Base-by-base conservation (phyloP, 192 early-diverging fungal species). In the Obelidium mucronatum region DNA sequence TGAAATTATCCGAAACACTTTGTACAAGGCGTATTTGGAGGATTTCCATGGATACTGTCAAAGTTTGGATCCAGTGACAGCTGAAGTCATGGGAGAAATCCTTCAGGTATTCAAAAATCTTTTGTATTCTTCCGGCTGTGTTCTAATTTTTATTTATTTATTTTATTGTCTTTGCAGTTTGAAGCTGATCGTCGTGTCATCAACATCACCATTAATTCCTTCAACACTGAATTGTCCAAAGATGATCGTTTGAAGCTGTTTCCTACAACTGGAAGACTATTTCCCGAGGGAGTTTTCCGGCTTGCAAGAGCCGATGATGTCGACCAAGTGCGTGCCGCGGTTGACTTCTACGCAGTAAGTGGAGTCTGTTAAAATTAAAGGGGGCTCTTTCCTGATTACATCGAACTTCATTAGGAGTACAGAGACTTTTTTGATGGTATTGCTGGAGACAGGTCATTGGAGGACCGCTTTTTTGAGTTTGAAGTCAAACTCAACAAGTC, bases 201-300 rank as follows among this genome's bases (percentile, higher is more conserved):
- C 78, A 99, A 98, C 82, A 99, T 99, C 73, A 99, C 98, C 35
- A 96, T 99, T 83, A 99, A 99, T 87, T 98, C 96, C 3, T 95
- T 99, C 80, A 92, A 95, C 75, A 99, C 98, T 2, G 98, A 99
- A 83, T 86, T 99, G 36, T 88, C 92, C 37, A 98, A 97, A 79
- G 97, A 99, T 71, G 98, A 99, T 78, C 93, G 98, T 13, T 85
- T 88, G 63, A 97, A 95, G 85, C 87, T 99, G 66, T 98, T 94
- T 83, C 98, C 98, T 31, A 91, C 87, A 36, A 84, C 93, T 71
- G 98, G 98, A 53, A 90, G 89, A 71, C 85, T 99, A 76, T 97
- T 94, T 79, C 98, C 98, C 3, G 96, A 97, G 65, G 97, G 96
- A 22, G 90, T 92, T 72, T 81, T 84, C 30, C 90, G 90, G 60